Percentiles rank a stretch among this genome's conserved stretches.
Conservation (phyloP, 2,329 filamentous ascomycete species). For the Epichloe brachyelytri region DNA sequence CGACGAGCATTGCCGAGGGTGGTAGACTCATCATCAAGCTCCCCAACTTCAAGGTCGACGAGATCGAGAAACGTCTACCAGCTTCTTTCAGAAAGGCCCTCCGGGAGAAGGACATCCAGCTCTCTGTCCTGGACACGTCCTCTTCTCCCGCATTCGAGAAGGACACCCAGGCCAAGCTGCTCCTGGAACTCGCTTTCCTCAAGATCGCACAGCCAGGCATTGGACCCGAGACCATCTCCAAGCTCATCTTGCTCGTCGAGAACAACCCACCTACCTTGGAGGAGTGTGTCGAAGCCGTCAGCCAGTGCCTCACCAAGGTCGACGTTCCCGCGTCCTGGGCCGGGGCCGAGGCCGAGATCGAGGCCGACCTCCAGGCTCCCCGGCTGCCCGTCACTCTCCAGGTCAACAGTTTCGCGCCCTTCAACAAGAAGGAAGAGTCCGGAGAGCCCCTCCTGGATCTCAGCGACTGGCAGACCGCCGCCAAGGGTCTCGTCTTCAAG, state of each 20-base stretch:
- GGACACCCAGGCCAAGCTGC: conserved; percentile 51
- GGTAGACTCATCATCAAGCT: conserved; percentile 66
- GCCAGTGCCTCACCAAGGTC: conserved; percentile 56
- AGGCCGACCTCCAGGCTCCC: conserved; percentile 37
- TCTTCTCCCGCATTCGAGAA: conserved; percentile 55
- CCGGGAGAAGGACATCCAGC: conserved; percentile 52
- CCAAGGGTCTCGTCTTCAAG: conserved; percentile 84
- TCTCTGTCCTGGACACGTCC: conserved; percentile 65
- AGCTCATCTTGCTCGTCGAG: conserved; percentile 48
- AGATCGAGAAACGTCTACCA: conserved; percentile 77
- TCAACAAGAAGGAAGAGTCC: conserved; percentile 64
- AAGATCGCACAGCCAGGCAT: conserved; percentile 58
- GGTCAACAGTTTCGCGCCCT: conserved; percentile 69
- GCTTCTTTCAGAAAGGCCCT: conserved; percentile 57
- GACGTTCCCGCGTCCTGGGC: conserved; percentile 74
- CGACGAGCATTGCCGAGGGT: conserved; percentile 55
- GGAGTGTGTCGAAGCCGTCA: conserved; percentile 54
- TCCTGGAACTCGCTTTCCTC: conserved; percentile 74
- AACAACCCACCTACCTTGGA: conserved; percentile 35
- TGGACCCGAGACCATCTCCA: conserved; percentile 48
- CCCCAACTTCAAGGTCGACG: conserved; percentile 71
- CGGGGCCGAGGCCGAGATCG: conserved; percentile 52
- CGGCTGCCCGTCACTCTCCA: conserved; percentile 52
- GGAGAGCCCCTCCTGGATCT: conserved; percentile 50
- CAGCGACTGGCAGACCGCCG: conserved; percentile 68